Base-by-base conservation (phyloP, 331 rosid genomes). In the Malus hybrid region DNA sequence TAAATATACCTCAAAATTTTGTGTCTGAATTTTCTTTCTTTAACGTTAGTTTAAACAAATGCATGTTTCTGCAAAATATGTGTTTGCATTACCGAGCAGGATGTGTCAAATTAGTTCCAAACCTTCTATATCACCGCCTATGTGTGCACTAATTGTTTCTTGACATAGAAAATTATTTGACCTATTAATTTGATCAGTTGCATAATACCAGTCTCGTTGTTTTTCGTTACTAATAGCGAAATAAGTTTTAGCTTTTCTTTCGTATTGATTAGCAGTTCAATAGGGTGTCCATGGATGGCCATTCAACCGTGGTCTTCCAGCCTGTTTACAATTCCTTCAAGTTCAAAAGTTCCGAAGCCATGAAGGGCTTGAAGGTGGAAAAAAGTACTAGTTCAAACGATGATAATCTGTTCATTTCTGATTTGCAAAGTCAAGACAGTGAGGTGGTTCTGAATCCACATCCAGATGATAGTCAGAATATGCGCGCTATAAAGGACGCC, bases 261-360 rank as follows among this genome's bases (percentile, higher is more conserved):
- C 10, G n/a, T 36, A 2, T 70, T 46, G 68, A 71, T 61, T 24
- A 60, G 57, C 34, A 30, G 70, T 42, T 2, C 75, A 77, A 53
- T 63, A 73, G 68, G 58, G 63, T 48, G 57, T 70, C 55, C 71
- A 70, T 77, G 73, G 69, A 74, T 64, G 72, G 71, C 64, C 24
- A 79, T 67, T 52, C 84, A 66, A 74, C 58, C 77, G 39, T 72
- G 39, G 42, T 30, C 57, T 70, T 34, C 72, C 46, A 74, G 44
- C 70, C 78, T 82, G 78, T 78, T 76, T 81, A 72, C 77, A 70
- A 36, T 20, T 82, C 42, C 58, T 86, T 73, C 68, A 67, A 68
- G 71, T 79, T 70, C 85, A 78, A 78, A 74, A 80, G 24, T 20
- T 71, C 53, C 20, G 68, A 36, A 77, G 46, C 75, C 65, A 82